Percentiles rank a stretch among this genome's conserved stretches.
These are phyloP conservation scores for Fusarium sp. DNA, from an alignment of 2,329 filamentous ascomycete species.

Conservation along the genomic window DNA sequence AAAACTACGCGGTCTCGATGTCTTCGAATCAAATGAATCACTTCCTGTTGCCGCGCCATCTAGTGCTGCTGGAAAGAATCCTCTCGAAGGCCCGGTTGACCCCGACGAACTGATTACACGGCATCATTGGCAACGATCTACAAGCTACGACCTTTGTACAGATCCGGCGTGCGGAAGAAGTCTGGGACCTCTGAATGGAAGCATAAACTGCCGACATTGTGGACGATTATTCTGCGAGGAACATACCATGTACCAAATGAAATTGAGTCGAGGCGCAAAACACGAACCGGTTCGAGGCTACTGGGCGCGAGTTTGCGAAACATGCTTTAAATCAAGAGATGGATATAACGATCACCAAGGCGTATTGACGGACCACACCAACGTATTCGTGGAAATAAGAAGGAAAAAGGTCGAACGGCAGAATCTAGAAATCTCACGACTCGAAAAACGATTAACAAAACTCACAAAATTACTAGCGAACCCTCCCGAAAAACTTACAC, in stretches of 20 bases:
- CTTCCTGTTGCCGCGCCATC: conserved; percentile 45
- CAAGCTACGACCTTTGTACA: conserved; percentile 79
- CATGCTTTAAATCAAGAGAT: conserved; percentile 96
- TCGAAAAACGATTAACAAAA: conserved; percentile 92
- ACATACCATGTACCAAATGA: conserved; percentile 99
- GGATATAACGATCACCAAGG: conserved; percentile 93
- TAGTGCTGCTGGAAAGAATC: conserved; percentile 48
- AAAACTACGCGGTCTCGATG: conserved; percentile 89
- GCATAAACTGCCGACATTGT: conserved; percentile 92
- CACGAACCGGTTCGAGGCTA: conserved; percentile 90
- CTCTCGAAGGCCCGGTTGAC: conserved; percentile 62
- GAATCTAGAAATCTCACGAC: conserved; percentile 83
- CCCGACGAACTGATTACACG: conserved; percentile 90
- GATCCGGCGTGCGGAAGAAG: conserved; percentile 86
- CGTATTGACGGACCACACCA: conserved; percentile 73
- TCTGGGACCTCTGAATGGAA: conserved; percentile 80
- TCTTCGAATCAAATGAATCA: conserved; percentile 91
- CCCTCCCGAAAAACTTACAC: conserved; percentile 70
- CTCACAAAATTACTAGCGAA: conserved; percentile 84
- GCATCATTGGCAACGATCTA: conserved; percentile 85
- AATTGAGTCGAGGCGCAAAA: conserved; percentile 84
- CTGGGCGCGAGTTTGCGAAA: conserved; percentile 97
- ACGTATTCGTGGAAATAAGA: conserved; percentile 74
- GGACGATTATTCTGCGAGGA: conserved; percentile 94
- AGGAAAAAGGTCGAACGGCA: conserved; percentile 83